Percentiles rank a stretch among this genome's conserved stretches.
Evolutionary conservation across 441 rosid species (phyloP).

Genomic region (Pelargonium citronellum): DNA sequence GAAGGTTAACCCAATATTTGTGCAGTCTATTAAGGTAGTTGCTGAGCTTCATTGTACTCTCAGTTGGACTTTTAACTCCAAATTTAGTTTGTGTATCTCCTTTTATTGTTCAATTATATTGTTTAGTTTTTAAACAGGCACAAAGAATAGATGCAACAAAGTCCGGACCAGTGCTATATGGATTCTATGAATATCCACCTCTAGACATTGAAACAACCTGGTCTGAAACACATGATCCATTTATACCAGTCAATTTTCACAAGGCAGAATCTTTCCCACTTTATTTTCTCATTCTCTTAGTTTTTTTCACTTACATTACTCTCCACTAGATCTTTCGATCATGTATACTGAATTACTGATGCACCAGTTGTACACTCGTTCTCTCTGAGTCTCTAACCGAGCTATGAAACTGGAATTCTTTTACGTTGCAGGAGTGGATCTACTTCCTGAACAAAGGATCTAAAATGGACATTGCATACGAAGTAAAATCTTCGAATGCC

Average conservation of each 20-base stretch:
- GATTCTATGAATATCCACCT: constrained; percentile 37
- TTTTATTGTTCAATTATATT: constrained; percentile 5
- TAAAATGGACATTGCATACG: constrained; percentile 35
- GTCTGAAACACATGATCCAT: constrained; percentile 34
- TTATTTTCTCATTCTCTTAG: background rate
- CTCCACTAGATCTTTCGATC: background rate
- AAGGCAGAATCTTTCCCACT: constrained; percentile 29
- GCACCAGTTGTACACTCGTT: background rate
- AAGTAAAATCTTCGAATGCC: constrained; percentile 30
- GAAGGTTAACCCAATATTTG: constrained; percentile 35
- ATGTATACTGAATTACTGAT: background rate
- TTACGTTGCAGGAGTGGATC: constrained; percentile 43
- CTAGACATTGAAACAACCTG: constrained; percentile 34
- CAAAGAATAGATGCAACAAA: constrained; percentile 26
- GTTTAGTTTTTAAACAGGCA: constrained; percentile 30
- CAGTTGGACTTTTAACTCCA: background rate
- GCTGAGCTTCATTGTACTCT: background rate
- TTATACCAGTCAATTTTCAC: constrained; percentile 31
- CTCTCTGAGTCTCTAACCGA: too few relatives aligned
- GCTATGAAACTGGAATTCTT: background rate
- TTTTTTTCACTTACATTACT: background rate
- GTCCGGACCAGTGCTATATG: constrained; percentile 35
- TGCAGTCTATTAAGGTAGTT: constrained; percentile 40
- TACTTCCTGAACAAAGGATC: constrained; percentile 48
- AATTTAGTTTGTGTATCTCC: background rate